Evolutionary conservation across 176 grass and related monocot species (phyloP).

Genomic region (Cymbopogon citratus): DNA sequence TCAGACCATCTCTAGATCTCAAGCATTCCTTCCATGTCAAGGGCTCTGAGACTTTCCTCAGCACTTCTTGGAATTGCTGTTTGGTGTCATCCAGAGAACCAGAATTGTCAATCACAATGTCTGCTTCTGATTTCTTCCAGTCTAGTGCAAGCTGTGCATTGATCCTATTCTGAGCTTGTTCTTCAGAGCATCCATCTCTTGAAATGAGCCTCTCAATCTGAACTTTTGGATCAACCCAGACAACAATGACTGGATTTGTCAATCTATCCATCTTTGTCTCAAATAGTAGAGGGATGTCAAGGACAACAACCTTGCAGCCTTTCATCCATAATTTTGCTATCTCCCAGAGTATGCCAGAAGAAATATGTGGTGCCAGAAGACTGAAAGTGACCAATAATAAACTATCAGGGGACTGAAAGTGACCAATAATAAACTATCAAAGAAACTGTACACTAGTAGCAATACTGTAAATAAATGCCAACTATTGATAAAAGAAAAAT

Average conservation of each 20-base stretch:
- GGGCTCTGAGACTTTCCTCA: slow-evolving; percentile 43
- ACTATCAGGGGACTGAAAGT: slow-evolving; percentile 26
- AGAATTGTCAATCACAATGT: slow-evolving; percentile 83
- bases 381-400: slow-evolving; percentile 8
- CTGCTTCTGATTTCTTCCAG: slow-evolving; percentile 60
- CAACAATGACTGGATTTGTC: slow-evolving; percentile 68
- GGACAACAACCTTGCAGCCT: slow-evolving; percentile 57
- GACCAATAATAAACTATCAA: neutral
- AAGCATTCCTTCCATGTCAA: slow-evolving; percentile 63
- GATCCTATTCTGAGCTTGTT: slow-evolving; percentile 54
- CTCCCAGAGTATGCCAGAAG: slow-evolving; percentile 71
- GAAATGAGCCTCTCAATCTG: slow-evolving; percentile 68
- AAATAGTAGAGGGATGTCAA: slow-evolving; percentile 78
- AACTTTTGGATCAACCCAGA: slow-evolving; percentile 74
- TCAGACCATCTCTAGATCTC: slow-evolving; percentile 56
- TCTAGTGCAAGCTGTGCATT: slow-evolving; percentile 57
- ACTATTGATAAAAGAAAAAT: neutral
- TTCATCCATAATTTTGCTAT: slow-evolving; percentile 74
- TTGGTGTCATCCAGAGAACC: slow-evolving; percentile 57
- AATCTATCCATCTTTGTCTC: slow-evolving; percentile 80
- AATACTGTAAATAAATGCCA: neutral
- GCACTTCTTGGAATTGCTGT: slow-evolving; percentile 46
- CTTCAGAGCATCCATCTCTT: slow-evolving; percentile 23
- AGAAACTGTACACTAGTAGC: too few species aligned
- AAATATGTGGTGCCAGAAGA: slow-evolving; percentile 74